phyloP scores from a whole-genome alignment of 139 green algal species.

The Nannochloris sp. region DNA sequence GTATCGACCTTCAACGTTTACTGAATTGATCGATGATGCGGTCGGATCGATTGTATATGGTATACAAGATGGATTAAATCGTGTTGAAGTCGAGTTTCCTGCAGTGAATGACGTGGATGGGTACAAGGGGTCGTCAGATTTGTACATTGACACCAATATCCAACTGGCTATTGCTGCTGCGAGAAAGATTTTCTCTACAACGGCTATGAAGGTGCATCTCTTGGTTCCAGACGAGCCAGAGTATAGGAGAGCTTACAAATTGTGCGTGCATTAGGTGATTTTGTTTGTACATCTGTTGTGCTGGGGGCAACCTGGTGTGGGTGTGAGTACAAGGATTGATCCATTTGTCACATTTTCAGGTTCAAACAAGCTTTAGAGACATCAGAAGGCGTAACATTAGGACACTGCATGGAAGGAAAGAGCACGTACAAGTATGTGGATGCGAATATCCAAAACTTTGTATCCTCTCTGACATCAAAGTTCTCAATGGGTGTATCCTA shows the following conservation, averaged over 20 bases:
- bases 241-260: constrained; percentile 59
- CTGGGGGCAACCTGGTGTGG: background rate
- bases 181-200: constrained; percentile 30
- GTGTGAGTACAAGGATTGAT: background rate
- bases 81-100: constrained; percentile 87
- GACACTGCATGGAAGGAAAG: constrained; percentile 56
- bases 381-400: constrained; percentile 49
- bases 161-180: constrained; percentile 71
- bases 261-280: constrained; percentile 25
- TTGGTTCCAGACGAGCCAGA: constrained; percentile 74
- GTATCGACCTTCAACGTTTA: constrained; percentile 61
- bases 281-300: background rate
- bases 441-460: constrained; percentile 7
- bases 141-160: constrained; percentile 85
- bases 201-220: constrained; percentile 60
- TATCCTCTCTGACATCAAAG: constrained; percentile 17
- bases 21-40: constrained; percentile 66
- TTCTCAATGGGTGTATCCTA: background rate
- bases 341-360: constrained; percentile 15
- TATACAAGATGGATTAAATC: constrained; percentile 50
- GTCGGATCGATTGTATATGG: constrained; percentile 38
- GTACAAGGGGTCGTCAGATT: constrained; percentile 77
- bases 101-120: constrained; percentile 52
- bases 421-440: constrained; percentile 18
- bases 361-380: constrained; percentile 55